Evolutionary conservation across 169 alveolate species (phyloP).

Genomic region (Amoebophrya sp.): DNA sequence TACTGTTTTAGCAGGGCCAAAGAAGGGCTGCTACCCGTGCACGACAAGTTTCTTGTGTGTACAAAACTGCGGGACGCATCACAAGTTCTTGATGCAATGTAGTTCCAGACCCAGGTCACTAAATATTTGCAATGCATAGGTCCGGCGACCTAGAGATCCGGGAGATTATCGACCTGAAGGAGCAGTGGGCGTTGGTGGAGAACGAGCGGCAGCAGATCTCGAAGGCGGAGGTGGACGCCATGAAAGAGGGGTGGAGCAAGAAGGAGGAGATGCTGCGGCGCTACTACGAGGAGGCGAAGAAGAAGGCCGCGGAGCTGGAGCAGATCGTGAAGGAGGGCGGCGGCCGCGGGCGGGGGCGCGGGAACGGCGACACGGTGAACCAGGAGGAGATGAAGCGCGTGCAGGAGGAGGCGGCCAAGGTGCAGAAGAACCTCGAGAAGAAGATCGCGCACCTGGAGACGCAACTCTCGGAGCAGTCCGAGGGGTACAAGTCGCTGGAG

Average conservation of each 20-base stretch:
- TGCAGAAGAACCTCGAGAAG: not conserved
- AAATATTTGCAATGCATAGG: too few species aligned
- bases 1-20: too few species aligned
- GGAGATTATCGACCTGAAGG: not conserved
- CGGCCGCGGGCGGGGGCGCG: not conserved
- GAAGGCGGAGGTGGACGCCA: conserved; percentile 19
- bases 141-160: too few species aligned
- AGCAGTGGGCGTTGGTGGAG: not conserved
- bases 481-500: conserved; percentile 1
- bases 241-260: not conserved
- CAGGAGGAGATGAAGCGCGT: not conserved
- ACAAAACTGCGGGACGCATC: too few species aligned
- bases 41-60: too few species aligned
- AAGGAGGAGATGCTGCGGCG: conserved; percentile 9
- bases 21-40: too few species aligned
- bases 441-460: not conserved
- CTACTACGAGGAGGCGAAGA: conserved; percentile 1
- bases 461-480: not conserved
- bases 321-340: not conserved
- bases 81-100: too few species aligned
- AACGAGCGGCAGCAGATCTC: not conserved
- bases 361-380: not conserved
- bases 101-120: too few species aligned
- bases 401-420: not conserved
- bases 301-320: conserved; percentile 3